phyloP scores from a whole-genome alignment of 805 yeast species.

The Kuraishia ogatae region DNA sequence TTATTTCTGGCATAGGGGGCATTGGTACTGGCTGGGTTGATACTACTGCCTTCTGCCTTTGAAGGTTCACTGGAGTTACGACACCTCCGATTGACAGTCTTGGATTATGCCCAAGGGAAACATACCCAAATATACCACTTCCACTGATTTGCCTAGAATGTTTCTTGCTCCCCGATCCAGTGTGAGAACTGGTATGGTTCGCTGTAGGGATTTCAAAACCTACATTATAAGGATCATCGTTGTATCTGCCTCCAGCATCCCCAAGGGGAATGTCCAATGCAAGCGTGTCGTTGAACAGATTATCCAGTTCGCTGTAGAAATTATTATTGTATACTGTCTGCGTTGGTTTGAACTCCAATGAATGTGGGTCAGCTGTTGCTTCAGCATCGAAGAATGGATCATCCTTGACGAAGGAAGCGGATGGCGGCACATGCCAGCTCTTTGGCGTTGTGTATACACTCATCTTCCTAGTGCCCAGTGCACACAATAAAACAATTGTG shows the following conservation, averaged over 20 bases:
- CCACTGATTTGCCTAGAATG: conserved; percentile 67
- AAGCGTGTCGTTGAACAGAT: conserved; percentile 47
- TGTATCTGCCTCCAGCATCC: neutral
- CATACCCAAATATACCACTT: conserved; percentile 72
- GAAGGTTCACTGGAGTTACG: neutral
- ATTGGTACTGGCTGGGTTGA: conserved; percentile 5
- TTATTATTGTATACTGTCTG: conserved; percentile 42
- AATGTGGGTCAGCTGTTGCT: conserved; percentile 23
- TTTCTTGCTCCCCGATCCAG: conserved; percentile 10
- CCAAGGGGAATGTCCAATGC: conserved; percentile 40
- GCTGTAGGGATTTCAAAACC: conserved; percentile 9
- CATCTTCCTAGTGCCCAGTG: neutral
- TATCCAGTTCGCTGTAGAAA: conserved; percentile 45
- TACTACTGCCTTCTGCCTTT: neutral
- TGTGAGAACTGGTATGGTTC: conserved; percentile 6
- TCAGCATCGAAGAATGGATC: conserved; percentile 17
- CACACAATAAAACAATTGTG: no score
- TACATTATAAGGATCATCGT: conserved; percentile 2
- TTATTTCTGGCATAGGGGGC: conserved; percentile 1
- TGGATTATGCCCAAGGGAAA: conserved; percentile 8
- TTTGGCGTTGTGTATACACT: conserved; percentile 6
- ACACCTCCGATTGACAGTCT: neutral
- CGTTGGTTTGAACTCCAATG: conserved; percentile 27
- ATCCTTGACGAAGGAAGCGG: conserved; percentile 3
- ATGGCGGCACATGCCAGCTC: conserved; percentile 14